These are phyloP conservation scores for Kokia cookei DNA, from an alignment of 441 rosid species.

Conservation along the genomic window DNA sequence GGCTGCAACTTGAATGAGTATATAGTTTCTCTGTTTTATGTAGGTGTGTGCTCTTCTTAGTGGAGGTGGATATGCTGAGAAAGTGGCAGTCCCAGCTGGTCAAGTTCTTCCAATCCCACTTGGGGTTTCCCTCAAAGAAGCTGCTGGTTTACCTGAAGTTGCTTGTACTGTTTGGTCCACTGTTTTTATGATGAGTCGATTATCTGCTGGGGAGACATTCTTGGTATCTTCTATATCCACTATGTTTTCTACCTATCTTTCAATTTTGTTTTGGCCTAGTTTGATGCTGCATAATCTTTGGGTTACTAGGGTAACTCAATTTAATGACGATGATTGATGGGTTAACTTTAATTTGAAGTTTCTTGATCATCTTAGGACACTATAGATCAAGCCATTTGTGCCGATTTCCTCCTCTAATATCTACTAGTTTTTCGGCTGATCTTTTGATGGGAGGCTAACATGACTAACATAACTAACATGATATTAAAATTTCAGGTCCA, in stretches of 20 bases:
- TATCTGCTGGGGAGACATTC: conserved; percentile 40
- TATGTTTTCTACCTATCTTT: not conserved
- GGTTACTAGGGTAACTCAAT: not conserved
- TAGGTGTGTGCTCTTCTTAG: conserved; percentile 12
- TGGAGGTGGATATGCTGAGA: conserved; percentile 65
- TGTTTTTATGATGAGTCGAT: conserved; percentile 46
- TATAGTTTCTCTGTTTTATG: not conserved
- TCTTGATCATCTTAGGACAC: not conserved
- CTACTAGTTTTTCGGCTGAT: not conserved
- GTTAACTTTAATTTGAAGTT: not conserved
- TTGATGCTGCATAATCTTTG: not conserved
- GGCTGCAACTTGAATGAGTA: not conserved
- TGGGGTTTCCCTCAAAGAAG: conserved; percentile 39
- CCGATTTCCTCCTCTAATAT: not conserved
- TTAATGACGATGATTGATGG: not conserved
- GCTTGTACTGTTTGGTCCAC: conserved; percentile 68
- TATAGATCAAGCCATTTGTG: not conserved
- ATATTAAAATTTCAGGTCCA: conserved; percentile 43
- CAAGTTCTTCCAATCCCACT: conserved; percentile 47
- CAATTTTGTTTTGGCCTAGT: not conserved
- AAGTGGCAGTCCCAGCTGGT: conserved; percentile 50
- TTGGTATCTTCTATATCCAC: conserved; percentile 25
- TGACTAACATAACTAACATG: no score
- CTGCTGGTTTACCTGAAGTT: conserved; percentile 48
- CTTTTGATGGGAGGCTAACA: not conserved